Base-by-base conservation (phyloP, 352 stramenopile species). In the Aphanomyces cochlioides region DNA sequence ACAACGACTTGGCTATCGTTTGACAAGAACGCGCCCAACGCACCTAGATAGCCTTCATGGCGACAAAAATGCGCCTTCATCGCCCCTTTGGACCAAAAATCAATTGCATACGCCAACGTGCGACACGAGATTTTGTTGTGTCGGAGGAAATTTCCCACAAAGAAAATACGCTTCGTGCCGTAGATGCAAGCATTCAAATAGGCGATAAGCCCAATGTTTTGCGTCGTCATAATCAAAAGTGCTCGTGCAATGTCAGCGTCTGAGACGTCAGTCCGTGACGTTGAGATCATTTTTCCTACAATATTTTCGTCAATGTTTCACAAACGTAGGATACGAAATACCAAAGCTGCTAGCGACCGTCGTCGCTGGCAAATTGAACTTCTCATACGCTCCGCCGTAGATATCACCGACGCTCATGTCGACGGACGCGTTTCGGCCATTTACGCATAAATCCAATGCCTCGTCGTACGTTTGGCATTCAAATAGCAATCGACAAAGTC, bases 391-490 rank as follows among this genome's bases (percentile, higher is more conserved):
- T 58, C 90, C 87, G 10, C 97, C 98, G 77, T 99, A 99, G 73
- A 99, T 99, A 77, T 99, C 98, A 34, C 95, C 95, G 40, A 99
- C 97, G 73, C 97, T 97, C 92, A 99, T 98, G 78, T 99, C 95
- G 8, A 99, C 93, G 21, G 83, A 83, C 66, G 85, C 77, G 73
- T 94, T 94, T 60, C 83, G 84, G 50, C 88, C 88, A 66, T 89
- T 73, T 7, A 93, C 88, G 47, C 82, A 86, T 50, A 92, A 78
- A 60, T 95, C 86, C 45, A 95, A 75, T 19, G 86, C 88, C 67
- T 94, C 88, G 73, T 95, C 88, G 72, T 92, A 95, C 64, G 85
- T 85, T 47, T 82, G 73, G 67, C 85, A 96, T 57, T 90, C 82
- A n/a, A 94, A 98, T 41, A 98, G 77, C 57, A 99, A 73, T 56